Percentiles rank a stretch among this genome's conserved stretches.
Conservation (phyloP, 108 stramenopile species). For the Cyclostephanos invisitatus region DNA sequence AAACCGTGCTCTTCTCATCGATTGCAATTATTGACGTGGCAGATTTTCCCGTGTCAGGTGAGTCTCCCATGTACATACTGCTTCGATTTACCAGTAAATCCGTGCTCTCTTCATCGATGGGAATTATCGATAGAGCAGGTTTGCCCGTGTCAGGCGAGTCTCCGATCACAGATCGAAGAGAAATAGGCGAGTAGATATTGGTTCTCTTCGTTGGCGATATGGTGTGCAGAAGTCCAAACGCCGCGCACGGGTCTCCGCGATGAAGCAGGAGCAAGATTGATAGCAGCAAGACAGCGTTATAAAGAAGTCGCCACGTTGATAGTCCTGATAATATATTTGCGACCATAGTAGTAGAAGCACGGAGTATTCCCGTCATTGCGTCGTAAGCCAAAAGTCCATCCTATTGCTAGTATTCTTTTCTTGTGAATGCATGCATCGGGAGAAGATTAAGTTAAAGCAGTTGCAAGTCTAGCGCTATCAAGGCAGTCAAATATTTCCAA, state of each 20-base stretch:
- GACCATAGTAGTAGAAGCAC: too few species aligned
- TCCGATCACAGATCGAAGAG: not conserved
- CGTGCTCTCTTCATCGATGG: not conserved
- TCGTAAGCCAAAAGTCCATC: not conserved
- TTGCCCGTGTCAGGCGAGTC: not conserved
- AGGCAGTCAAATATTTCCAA: too few species aligned
- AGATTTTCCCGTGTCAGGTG: not conserved
- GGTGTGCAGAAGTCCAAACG: not conserved
- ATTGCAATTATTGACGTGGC: not conserved
- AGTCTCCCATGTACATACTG: not conserved
- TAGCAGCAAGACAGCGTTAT: not conserved
- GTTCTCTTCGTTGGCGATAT: not conserved
- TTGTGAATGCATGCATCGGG: not conserved
- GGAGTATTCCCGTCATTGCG: too few species aligned
- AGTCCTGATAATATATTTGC: too few species aligned
- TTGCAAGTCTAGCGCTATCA: too few species aligned
- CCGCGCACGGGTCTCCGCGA: not conserved
- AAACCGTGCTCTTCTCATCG: not conserved
- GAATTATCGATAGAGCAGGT: not conserved
- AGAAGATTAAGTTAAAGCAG: not conserved
- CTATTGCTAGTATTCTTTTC: not conserved
- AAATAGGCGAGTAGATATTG: not conserved
- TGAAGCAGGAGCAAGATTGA: not conserved
- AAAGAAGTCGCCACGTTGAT: not conserved
- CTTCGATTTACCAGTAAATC: not conserved